Percentiles rank a stretch among this genome's conserved stretches.
These are phyloP conservation scores for Ustilago vetiveriae DNA, from an alignment of 1,284 basidiomycete species.

Conservation along the genomic window DNA sequence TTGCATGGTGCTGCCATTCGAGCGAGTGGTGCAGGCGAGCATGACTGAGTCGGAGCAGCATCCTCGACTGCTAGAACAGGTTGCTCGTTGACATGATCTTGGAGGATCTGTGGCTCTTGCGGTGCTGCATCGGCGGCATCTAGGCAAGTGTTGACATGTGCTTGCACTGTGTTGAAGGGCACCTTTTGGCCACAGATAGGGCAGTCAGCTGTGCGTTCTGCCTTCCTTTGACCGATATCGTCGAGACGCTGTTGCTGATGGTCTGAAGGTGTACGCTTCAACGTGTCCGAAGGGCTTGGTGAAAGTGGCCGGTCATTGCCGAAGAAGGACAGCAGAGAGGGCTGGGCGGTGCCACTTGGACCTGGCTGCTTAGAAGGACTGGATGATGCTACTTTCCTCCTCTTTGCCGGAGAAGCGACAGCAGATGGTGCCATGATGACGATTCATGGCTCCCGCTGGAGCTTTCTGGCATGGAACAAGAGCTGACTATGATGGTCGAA, in stretches of 20 bases:
- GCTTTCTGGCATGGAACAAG: no score
- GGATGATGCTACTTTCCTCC: slow-evolving; percentile 34
- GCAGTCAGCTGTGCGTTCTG: slow-evolving; percentile 27
- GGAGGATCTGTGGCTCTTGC: slow-evolving; percentile 6
- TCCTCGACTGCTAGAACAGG: background rate
- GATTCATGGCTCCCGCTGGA: slow-evolving; percentile 16
- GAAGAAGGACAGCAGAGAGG: slow-evolving; percentile 44
- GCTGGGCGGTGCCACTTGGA: slow-evolving; percentile 25
- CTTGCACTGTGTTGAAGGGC: slow-evolving; percentile 38
- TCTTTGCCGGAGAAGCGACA: slow-evolving; percentile 31
- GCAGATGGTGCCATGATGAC: slow-evolving; percentile 30
- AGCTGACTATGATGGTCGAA: background rate
- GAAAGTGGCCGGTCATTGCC: slow-evolving; percentile 13
- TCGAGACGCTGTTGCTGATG: no score
- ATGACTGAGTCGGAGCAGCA: slow-evolving; percentile 1
- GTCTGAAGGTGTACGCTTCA: slow-evolving; percentile 3
- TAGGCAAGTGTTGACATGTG: slow-evolving; percentile 50
- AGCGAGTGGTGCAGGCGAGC: slow-evolving; percentile 19
- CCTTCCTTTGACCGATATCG: background rate
- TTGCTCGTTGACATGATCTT: slow-evolving; percentile 24
- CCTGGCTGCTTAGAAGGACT: slow-evolving; percentile 32
- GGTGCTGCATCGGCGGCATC: slow-evolving; percentile 26
- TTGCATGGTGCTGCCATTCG: background rate
- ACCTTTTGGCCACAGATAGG: slow-evolving; percentile 38
- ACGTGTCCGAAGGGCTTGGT: background rate